phyloP scores from a whole-genome alignment of 2,329 filamentous ascomycete genomes.

The Fusarium azukiicola region DNA sequence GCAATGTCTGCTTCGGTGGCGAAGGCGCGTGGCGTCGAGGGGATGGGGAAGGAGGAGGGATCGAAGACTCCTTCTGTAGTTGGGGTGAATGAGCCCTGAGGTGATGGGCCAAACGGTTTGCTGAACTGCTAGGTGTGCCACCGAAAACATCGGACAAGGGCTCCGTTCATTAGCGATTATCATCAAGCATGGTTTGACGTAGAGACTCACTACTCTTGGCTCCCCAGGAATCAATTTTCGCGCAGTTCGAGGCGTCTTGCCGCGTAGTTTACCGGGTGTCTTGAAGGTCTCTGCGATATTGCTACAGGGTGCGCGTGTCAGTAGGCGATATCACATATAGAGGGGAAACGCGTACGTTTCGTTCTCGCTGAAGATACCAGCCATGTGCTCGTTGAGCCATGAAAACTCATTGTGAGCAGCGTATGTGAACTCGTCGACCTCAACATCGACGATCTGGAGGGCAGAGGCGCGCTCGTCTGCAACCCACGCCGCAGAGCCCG shows the following conservation, averaged over 20 bases:
- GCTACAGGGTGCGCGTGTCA: constrained; percentile 69
- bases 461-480: constrained; percentile 90
- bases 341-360: constrained; percentile 82
- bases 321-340: constrained; percentile 24
- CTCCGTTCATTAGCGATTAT: constrained; percentile 63
- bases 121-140: constrained; percentile 74
- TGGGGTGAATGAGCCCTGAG: constrained; percentile 75
- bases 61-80: constrained; percentile 70
- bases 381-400: constrained; percentile 99
- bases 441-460: constrained; percentile 86
- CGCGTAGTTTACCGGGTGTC: constrained; percentile 90
- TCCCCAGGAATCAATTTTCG: constrained; percentile 80
- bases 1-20: constrained; percentile 54
- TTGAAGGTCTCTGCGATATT: constrained; percentile 98
- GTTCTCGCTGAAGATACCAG: constrained; percentile 92
- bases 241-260: constrained; percentile 88
- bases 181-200: constrained; percentile 8
- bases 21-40: constrained; percentile 59
- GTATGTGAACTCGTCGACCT: constrained; percentile 96
- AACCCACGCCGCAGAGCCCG: constrained; percentile 93
- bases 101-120: constrained; percentile 75
- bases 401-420: constrained; percentile 96
- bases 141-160: constrained; percentile 81
- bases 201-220: constrained; percentile 79
- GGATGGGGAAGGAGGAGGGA: constrained; percentile 59